Evolutionary conservation across 1,284 basidiomycete species (phyloP).

Genomic region (Cutaneotrichosporon cyanovorans): DNA sequence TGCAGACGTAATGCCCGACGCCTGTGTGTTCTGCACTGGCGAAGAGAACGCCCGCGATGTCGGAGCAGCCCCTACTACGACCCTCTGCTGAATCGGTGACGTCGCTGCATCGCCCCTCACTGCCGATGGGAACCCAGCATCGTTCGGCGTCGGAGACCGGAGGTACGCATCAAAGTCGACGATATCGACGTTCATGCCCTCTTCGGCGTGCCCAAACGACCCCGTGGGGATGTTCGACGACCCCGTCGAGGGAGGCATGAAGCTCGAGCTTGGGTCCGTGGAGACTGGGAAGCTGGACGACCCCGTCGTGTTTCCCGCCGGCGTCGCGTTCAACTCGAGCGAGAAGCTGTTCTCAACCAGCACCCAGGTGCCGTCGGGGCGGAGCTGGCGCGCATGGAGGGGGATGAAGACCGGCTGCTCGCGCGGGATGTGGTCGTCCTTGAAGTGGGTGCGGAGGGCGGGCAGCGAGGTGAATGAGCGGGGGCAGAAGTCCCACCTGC

Average conservation of each 20-base stretch:
- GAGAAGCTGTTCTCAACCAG: constrained; percentile 3
- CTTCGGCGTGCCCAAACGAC: too few relatives aligned
- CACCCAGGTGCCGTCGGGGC: constrained; percentile 10
- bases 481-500: constrained; percentile 16
- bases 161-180: constrained; percentile 16
- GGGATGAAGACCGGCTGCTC: constrained; percentile 12
- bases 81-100: too few relatives aligned
- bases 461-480: constrained; percentile 3
- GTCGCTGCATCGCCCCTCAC: too few relatives aligned
- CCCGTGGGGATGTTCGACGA: too few relatives aligned
- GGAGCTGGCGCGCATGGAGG: constrained; percentile 6
- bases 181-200: too few relatives aligned
- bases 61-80: too few relatives aligned
- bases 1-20: background rate
- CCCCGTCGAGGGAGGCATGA: too few relatives aligned
- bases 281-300: too few relatives aligned
- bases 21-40: background rate
- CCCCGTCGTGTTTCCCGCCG: background rate
- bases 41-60: background rate
- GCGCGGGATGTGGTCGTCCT: constrained; percentile 8
- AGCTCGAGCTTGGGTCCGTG: too few relatives aligned
- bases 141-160: constrained; percentile 7
- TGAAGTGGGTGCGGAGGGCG: constrained; percentile 6
- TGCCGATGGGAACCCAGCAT: background rate
- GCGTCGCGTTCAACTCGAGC: background rate